Base-by-base conservation (phyloP, 257 asterid species). In the Gentiana dahurica region DNA sequence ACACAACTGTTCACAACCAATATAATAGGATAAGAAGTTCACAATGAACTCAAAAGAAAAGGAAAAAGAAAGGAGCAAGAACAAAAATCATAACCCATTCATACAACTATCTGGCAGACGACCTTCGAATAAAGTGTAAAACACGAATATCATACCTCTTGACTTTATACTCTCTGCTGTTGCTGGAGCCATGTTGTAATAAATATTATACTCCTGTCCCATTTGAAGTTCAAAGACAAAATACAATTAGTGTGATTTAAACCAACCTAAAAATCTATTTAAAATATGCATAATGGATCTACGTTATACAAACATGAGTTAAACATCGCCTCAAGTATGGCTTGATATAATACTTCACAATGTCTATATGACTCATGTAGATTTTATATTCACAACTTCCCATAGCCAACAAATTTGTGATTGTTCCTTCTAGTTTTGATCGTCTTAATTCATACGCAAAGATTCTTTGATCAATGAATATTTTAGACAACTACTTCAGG, bases 141-240 rank as follows among this genome's bases (percentile, higher is more conserved):
- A 13, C 8, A 12, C 24, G 33, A 33, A 35, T 11, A 4, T 2
- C 10, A 24, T 49, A 70, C 75, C 75, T 60, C 68, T 59, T 49
- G 75, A 61, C 68, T 70, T 70, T 34, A 70, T 36, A 38, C 50
- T 34, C 57, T 55, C 71, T 49, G 71, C 64, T 36, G 68, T 65
- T 4, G 68, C 46, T 37, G 75, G 67, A 9, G 75, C 75, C 75
- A 70, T 70, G 34, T 44, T 55, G 34, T 45, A 48, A 34, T 36
- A 46, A 12, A 32, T 41, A 51, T 36, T 59, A 8, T 39, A 32
- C 24, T 41, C 65, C 71, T 66, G 71, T 8, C 37, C 65, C 51
- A 15, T 34, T 34, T 34, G 45, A 52, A 41, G 46, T 37, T 49
- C 50, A 36, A 7, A 11, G 0, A 6, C 52, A 58, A 43, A 8